Base-by-base conservation (phyloP, 164 flowering plant species). In the Litsea cubeba region DNA sequence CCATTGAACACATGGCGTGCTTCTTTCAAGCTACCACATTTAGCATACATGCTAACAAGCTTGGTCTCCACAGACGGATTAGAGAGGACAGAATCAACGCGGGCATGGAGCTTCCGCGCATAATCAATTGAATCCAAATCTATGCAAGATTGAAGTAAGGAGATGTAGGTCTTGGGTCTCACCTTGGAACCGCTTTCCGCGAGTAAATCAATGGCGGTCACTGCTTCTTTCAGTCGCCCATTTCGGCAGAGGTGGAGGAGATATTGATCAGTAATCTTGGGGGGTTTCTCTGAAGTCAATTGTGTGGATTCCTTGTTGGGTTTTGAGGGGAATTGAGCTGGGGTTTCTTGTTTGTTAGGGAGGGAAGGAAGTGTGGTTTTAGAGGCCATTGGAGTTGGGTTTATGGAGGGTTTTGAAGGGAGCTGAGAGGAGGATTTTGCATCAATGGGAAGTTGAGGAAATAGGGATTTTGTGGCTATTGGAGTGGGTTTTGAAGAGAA, bases 1-100 rank as follows among this genome's bases (percentile, higher is more conserved):
- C 68, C 68, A 11, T 69, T 69, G 65, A 81, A 81, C n/a, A 81
- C 79, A 8, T 20, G 63, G 18, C 79, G 73, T 20, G 83, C 83
- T 54, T 74, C 78, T 5, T 74, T 66, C 71, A 81, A 79, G 32
- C 77, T 74, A 3, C 81, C 81, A 60, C 83, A 81, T 71, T 76
- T 79, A 0, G 81, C 74, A 70, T 79, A 81, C 83, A 81, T 81
- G 57, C 79, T 79, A 30, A 81, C 64, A 49, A 81, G 77, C 58
- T 79, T 81, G 51, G 83, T 76, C 62, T 71, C 69, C 0, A 81
- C 73, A 69, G 71, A 74, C 28, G 74, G 76, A 35, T 76, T 74
- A 2, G 51, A 18, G 22, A 63, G 28, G 3, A 72, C 74, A 2
- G 74, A 72, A 57, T 65, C 70, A 49, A 81, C 69, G 3, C n/a